Conservation (phyloP, 108 stramenopile species). For the Chaetoceros tenuissimus region DNA sequence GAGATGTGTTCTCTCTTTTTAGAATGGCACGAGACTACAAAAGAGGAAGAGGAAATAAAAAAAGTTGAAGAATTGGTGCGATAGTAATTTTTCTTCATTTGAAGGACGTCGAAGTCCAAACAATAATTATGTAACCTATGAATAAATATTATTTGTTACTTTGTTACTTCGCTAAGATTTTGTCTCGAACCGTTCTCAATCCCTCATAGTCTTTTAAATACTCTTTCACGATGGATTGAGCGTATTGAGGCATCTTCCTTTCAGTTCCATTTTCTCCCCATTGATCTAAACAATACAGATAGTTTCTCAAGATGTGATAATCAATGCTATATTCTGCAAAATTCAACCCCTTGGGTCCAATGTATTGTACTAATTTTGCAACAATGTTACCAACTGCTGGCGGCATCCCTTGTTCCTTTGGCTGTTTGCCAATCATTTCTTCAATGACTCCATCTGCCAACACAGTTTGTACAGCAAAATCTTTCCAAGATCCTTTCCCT, state of each 20-base stretch:
- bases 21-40: no score
- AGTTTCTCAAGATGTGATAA: conserved; percentile 77
- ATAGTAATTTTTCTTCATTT: no score
- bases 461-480: conserved; percentile 49
- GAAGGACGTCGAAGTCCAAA: no score
- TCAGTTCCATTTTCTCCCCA: conserved; percentile 35
- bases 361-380: conserved; percentile 36
- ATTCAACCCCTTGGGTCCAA: conserved; percentile 62
- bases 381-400: conserved; percentile 48
- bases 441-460: conserved; percentile 50
- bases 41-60: no score
- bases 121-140: no score
- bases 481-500: conserved; percentile 52
- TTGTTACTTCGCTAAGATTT: no score
- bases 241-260: conserved; percentile 37
- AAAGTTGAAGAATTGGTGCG: no score
- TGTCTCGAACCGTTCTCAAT: no score
- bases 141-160: no score
- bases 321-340: conserved; percentile 79
- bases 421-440: conserved; percentile 38
- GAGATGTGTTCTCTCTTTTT: no score
- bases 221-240: conserved; percentile 39
- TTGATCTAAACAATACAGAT: conserved; percentile 48
- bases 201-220: no score
- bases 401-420: conserved; percentile 56